Conservation (phyloP, 495 filamentous ascomycete genomes). For the Aspergillus conjunctus region DNA sequence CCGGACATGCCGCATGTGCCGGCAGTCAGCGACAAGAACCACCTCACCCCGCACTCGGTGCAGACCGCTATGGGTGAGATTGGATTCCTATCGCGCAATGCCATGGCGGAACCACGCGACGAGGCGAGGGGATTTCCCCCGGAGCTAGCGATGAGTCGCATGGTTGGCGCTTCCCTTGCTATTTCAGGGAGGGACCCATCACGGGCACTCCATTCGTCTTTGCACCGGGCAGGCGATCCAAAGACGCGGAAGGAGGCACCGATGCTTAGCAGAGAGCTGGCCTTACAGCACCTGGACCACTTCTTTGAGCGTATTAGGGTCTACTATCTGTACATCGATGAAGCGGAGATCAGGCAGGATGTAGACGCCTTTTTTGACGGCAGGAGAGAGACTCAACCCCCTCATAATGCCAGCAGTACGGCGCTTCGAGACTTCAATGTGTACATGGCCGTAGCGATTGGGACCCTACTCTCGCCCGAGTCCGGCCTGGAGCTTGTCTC, state of each 20-base stretch:
- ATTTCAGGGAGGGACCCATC: conserved; percentile 25
- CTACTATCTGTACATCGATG: conserved; percentile 21
- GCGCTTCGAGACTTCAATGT: conserved; percentile 20
- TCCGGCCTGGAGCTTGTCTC: conserved; percentile 6
- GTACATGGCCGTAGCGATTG: conserved; percentile 27
- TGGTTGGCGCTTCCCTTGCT: conserved; percentile 26
- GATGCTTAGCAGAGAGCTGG: conserved; percentile 12
- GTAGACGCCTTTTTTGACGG: conserved; percentile 21
- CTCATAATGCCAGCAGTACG: not conserved
- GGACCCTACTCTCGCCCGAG: conserved; percentile 25
- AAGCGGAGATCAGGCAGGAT: conserved; percentile 12
- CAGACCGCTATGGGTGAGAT: conserved; percentile 35
- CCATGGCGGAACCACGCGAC: conserved; percentile 35
- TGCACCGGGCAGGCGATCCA: conserved; percentile 4
- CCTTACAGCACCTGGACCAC: conserved; percentile 17
- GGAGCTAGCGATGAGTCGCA: conserved; percentile 28
- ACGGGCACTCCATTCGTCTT: conserved; percentile 5
- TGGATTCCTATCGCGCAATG: conserved; percentile 33
- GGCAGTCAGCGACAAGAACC: too few species aligned
- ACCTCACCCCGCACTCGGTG: conserved; percentile 6
- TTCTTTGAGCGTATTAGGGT: conserved; percentile 21
- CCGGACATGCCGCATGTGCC: too few species aligned
- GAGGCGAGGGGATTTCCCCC: conserved; percentile 24
- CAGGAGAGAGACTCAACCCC: not conserved
- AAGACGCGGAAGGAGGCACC: not conserved